Evolutionary conservation across 129 eudicot genomes (phyloP).

Genomic region (Helianthus annuus): DNA sequence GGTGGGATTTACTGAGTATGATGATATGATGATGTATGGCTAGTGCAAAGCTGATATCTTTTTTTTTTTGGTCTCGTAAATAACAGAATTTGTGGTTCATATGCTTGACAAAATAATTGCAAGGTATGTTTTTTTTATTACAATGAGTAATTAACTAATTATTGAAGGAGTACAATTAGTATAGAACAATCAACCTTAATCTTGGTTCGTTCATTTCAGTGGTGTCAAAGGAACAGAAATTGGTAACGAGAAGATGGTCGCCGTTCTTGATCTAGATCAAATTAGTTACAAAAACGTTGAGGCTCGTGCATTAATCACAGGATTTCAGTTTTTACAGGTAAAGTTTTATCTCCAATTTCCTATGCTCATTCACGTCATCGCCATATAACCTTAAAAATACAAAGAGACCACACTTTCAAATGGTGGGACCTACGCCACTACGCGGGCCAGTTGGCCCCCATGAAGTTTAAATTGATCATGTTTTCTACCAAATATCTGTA

Average conservation of each 20-base stretch:
- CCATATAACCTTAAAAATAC: background rate
- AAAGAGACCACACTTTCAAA: background rate
- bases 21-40: background rate
- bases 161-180: background rate
- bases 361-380: background rate
- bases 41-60: constrained; percentile 21
- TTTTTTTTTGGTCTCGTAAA: constrained; percentile 12
- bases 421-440: too few relatives aligned
- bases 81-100: constrained; percentile 75
- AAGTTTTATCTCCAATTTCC: constrained; percentile 2
- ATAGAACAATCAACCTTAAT: constrained; percentile 4
- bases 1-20: background rate
- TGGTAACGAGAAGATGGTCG: constrained; percentile 70
- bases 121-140: constrained; percentile 39
- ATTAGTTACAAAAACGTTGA: constrained; percentile 60
- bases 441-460: too few relatives aligned
- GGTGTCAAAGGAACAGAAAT: constrained; percentile 60
- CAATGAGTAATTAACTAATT: constrained; percentile 1
- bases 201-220: constrained; percentile 46
- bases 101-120: constrained; percentile 71
- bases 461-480: too few relatives aligned
- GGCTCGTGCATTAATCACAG: constrained; percentile 71
- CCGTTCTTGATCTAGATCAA: constrained; percentile 55
- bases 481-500: background rate
- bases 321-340: constrained; percentile 84